Evolutionary conservation across 1,284 basidiomycete genomes (phyloP).

Genomic region (Polyporus tsugae): DNA sequence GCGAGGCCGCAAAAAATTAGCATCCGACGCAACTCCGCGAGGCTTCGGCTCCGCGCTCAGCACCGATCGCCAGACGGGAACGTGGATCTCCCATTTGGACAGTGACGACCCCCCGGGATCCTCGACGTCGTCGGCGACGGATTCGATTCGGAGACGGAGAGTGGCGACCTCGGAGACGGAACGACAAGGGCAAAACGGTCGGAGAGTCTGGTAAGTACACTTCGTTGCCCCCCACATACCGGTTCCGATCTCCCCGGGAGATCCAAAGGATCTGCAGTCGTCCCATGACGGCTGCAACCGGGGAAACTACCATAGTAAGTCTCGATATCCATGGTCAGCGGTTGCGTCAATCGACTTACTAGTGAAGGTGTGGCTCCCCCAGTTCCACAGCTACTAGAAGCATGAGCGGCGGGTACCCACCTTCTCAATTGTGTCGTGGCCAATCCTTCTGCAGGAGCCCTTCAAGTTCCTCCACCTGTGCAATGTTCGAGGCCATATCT

Average conservation of each 20-base stretch:
- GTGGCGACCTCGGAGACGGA: slow-evolving; percentile 3
- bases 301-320: slow-evolving; percentile 5
- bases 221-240: neutral
- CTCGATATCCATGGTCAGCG: slow-evolving; percentile 7
- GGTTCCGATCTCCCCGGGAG: neutral
- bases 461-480: neutral
- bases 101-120: neutral
- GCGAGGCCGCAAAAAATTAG: slow-evolving; percentile 7
- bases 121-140: neutral
- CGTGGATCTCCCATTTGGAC: slow-evolving; percentile 2
- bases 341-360: neutral
- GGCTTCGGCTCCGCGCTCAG: slow-evolving; percentile 10
- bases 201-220: neutral
- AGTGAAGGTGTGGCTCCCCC: neutral
- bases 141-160: neutral
- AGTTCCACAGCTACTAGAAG: neutral
- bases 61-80: slow-evolving; percentile 3
- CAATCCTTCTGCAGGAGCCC: neutral
- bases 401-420: neutral
- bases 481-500: neutral
- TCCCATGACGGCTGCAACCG: slow-evolving; percentile 24
- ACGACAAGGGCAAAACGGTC: neutral
- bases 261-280: slow-evolving; percentile 20
- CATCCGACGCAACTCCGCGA: slow-evolving; percentile 29
- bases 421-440: neutral